Evolutionary conservation across 225 moss, liverwort and hornwort genomes (phyloP).

Genomic region (Antitrichia curtipendula): DNA sequence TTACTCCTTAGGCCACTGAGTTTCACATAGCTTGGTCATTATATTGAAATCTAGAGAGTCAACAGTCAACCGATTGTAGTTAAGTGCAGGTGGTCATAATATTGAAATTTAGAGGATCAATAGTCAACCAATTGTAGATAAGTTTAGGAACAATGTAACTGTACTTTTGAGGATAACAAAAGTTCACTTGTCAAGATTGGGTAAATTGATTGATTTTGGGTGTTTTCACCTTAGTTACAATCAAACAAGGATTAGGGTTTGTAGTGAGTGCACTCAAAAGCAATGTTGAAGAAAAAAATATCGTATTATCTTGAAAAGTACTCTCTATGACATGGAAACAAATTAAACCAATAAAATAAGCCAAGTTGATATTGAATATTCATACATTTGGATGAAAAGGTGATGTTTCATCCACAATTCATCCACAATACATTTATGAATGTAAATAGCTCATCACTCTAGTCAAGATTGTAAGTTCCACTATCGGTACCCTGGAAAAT

Average conservation of each 20-base stretch:
- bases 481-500: neutral
- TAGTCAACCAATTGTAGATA: too few relatives aligned
- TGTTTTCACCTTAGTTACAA: neutral
- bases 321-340: neutral
- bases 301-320: neutral
- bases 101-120: fast-evolving
- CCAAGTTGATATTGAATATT: neutral
- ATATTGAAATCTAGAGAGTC: neutral
- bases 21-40: neutral
- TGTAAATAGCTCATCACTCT: neutral
- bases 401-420: neutral
- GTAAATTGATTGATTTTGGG: fast-evolving
- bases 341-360: neutral
- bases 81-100: neutral
- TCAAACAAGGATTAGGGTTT: neutral
- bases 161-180: neutral
- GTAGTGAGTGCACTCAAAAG: too few relatives aligned
- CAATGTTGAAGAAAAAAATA: neutral
- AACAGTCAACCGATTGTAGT: neutral
- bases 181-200: neutral
- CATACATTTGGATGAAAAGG: neutral
- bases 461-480: neutral
- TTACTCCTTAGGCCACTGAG: fast-evolving
- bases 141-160: fast-evolving
- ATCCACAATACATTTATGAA: neutral